Conservation (phyloP, 2,329 filamentous ascomycete species). For the Bipolaris oryzae region DNA sequence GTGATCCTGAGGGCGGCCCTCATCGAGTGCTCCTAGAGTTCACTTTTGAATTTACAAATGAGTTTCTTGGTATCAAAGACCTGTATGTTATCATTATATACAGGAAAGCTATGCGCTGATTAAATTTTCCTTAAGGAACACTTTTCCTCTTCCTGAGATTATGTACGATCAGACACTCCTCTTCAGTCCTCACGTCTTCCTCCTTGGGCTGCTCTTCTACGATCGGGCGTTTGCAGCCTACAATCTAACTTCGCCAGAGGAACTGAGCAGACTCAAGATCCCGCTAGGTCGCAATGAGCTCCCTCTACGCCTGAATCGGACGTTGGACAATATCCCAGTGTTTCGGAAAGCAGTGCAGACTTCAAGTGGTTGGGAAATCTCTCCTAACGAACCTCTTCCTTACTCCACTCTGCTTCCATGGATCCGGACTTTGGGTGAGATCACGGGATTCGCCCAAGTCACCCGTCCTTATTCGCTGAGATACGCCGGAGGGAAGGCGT, state of each 20-base stretch:
- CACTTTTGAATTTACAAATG: constrained; percentile 15
- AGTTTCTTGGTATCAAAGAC: background rate
- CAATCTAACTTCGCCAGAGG: constrained; percentile 40
- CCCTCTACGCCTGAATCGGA: constrained; percentile 3
- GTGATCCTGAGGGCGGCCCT: constrained; percentile 11
- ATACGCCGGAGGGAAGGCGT: constrained; percentile 46
- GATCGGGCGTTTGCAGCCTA: constrained; percentile 5
- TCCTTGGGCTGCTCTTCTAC: constrained; percentile 39
- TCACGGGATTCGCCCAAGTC: constrained; percentile 30
- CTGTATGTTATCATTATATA: background rate
- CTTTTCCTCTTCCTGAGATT: constrained; percentile 40
- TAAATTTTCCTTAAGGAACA: constrained; percentile 22
- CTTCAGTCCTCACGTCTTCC: constrained; percentile 41
- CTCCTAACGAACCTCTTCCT: constrained; percentile 31
- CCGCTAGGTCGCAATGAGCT: constrained; percentile 12
- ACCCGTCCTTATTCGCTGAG: constrained; percentile 44
- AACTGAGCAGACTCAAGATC: constrained; percentile 46
- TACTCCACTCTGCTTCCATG: constrained; percentile 30
- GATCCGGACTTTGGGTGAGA: constrained; percentile 39
- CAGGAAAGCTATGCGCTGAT: background rate
- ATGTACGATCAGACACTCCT: constrained; percentile 43
- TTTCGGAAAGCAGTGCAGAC: constrained; percentile 30
- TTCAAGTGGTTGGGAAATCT: constrained; percentile 32
- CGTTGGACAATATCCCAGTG: constrained; percentile 9
- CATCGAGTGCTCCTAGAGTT: constrained; percentile 16